A percentile compares a stretch with the other conserved stretches of the same genome.
Evolutionary conservation across 345 rosid genomes (phyloP).

Genomic region (Citrus glauca): DNA sequence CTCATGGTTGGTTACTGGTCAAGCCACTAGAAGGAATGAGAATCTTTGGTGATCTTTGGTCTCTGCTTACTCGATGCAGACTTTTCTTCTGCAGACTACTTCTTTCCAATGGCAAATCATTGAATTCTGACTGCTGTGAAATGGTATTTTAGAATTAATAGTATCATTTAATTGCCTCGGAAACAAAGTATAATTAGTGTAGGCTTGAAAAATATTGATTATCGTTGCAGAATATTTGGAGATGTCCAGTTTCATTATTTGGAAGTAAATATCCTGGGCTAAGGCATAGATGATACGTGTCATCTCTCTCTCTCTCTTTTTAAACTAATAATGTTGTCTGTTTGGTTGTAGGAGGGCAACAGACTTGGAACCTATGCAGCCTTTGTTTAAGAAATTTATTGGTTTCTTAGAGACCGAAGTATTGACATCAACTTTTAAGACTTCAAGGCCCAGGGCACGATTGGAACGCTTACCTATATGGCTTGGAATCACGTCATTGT

Average conservation of each 20-base stretch:
- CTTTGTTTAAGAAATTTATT: constrained; percentile 73
- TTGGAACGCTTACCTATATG: constrained; percentile 75
- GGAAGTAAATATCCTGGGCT: not conserved
- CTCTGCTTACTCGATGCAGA: not conserved
- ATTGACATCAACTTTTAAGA: constrained; percentile 49
- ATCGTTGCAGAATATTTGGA: not conserved
- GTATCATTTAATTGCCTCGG: not conserved
- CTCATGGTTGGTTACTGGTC: not conserved
- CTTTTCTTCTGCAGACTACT: not conserved
- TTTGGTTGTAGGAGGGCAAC: constrained; percentile 61
- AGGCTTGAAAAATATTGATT: not conserved
- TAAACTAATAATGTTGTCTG: constrained; percentile 15
- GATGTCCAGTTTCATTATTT: not conserved
- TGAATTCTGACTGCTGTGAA: not conserved
- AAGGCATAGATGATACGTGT: not conserved
- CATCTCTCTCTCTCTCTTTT: not conserved
- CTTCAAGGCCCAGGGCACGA: constrained; percentile 62
- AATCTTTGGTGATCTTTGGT: not conserved
- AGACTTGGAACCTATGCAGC: constrained; percentile 93
- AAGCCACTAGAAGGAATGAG: not conserved
- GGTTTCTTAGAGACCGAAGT: constrained; percentile 81
- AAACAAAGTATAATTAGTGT: not conserved
- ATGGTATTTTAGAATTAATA: not conserved
- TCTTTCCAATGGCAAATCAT: not conserved
- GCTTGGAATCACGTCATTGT: constrained; percentile 96